These are phyloP conservation scores for Nyctanthes arbortristis DNA, from an alignment of 257 asterid species.

Conservation along the genomic window DNA sequence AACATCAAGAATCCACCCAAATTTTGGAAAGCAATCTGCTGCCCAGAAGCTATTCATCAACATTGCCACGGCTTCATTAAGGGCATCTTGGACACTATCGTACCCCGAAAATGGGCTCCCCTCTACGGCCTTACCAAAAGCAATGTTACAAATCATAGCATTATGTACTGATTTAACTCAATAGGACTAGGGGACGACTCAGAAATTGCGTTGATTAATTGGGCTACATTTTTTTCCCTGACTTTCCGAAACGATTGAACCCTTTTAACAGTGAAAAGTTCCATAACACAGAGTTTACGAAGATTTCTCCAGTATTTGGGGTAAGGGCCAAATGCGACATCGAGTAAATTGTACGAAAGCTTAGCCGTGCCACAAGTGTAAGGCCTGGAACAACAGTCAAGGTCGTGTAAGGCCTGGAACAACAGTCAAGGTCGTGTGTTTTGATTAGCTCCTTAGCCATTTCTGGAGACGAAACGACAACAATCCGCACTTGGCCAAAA, in stretches of 20 bases:
- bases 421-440: too few species aligned
- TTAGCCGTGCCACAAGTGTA: too few species aligned
- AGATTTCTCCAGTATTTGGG: conserved; percentile 1
- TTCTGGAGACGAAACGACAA: too few species aligned
- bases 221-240: conserved; percentile 5
- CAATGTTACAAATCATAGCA: background rate
- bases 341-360: conserved; percentile 6
- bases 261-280: conserved; percentile 3
- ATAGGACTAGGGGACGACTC: background rate
- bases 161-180: background rate
- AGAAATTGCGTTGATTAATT: conserved; percentile 1
- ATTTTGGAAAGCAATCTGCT: conserved; percentile 1
- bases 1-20: conserved; percentile 1
- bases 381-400: too few species aligned
- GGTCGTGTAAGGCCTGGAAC: too few species aligned
- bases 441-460: too few species aligned
- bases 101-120: background rate
- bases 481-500: too few species aligned
- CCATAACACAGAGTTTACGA: background rate
- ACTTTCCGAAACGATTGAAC: conserved; percentile 11
- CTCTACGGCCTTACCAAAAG: background rate
- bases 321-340: conserved; percentile 4
- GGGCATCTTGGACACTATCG: background rate
- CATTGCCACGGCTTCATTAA: conserved; percentile 11
- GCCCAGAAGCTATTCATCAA: conserved; percentile 8